Evolutionary conservation across 805 yeast species (phyloP), one percentile per base, ranked within the genome.

Genomic region (Saccharomycopsis selenospora): DNA sequence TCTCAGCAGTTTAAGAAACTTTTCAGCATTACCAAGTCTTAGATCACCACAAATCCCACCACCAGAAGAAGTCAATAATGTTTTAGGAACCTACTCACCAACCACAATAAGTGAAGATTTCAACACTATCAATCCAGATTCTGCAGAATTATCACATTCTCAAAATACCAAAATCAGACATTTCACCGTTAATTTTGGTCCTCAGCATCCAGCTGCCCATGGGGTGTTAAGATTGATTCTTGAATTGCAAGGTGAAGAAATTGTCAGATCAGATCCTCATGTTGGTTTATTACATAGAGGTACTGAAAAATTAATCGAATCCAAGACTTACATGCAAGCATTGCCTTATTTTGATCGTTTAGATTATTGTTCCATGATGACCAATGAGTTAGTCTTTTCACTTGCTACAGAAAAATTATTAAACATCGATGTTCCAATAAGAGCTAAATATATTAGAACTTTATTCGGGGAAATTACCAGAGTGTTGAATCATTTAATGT

Each of bases 161-260:
- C 58, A 59, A 50, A 67, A 67, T 56, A 65, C 69, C 18, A 74
- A 85, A 64, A 80, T 86, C 61, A 80, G 95, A 66, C 95, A 85
- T 63, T 87, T 86, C 71, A 86, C 95, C 44, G 80, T 87, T 63
- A 87, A 87, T 68, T 86, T 86, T 63, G 95, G 95, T 30, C 95
- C 95, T 43, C 95, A 86, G 69, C 95, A 86, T 71, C 95, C 95
- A 22, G 95, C 95, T 54, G 95, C 95, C 25, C 95, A 86, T 70
- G 95, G 95, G 57, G 95, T 86, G 67, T 72, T 86, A 71, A 77
- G 95, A 64, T 73, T 86, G 66, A 87, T 86, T 66, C 71, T 86
- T 61, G 95, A 86, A 69, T 75, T 86, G 53, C 85, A 84, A 61
- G 95, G 95, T 57, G 95, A 86, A 67, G 95, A 86, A 66, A 82